Evolutionary conservation across 805 yeast genomes (phyloP), one percentile per base, ranked within the genome.

Genomic region (Ogataea wickerhamii): DNA sequence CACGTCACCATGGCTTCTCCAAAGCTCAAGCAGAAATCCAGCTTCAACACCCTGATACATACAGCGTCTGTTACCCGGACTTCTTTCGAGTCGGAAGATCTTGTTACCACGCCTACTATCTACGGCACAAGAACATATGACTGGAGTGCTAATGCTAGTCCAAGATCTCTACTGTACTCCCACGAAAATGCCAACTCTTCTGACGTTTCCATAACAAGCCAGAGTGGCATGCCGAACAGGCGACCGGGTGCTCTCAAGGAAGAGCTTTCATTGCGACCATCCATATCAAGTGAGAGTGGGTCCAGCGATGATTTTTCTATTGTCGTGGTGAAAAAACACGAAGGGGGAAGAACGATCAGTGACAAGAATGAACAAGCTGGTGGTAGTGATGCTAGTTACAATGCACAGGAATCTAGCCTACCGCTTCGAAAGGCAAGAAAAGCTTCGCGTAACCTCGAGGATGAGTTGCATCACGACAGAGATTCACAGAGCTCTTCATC

Each of bases 121-220:
- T 47, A 46, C 34, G 65, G 65, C 2, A 59, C 61, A 3, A 52
- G 49, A 32, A 48, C 55, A 1, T 63, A 60, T 43, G 47, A 53
- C 33, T 60, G 65, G 65, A 41, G 47, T 27, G 35, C 51, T 3
- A 37, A 44, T 28, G 49, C 48, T 28, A 38, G 48, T 13, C 52
- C 56, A 2, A 28, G 44, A 13, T 46, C 53, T n/a, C 35, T 47
- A 26, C n/a, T 36, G 16, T 36, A 37, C 28, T 32, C 28, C 14
- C 22, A 22, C 8, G 46, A 37, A 10, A 8, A 10, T 13, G 21
- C 11, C 17, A 28, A 36, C 25, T 4, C 4, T 3, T 13, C 35
- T 10, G 17, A 6, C 14, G 8, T 7, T 8, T 32, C 35, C 27
- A 21, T 6, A 7, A 12, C 20, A 29, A 17, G 12, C 18, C 22